A percentile compares a stretch with the other conserved stretches of the same genome.
Evolutionary conservation across 768 basidiomycete species (phyloP).

Genomic region (Hypholoma sublateritium): DNA sequence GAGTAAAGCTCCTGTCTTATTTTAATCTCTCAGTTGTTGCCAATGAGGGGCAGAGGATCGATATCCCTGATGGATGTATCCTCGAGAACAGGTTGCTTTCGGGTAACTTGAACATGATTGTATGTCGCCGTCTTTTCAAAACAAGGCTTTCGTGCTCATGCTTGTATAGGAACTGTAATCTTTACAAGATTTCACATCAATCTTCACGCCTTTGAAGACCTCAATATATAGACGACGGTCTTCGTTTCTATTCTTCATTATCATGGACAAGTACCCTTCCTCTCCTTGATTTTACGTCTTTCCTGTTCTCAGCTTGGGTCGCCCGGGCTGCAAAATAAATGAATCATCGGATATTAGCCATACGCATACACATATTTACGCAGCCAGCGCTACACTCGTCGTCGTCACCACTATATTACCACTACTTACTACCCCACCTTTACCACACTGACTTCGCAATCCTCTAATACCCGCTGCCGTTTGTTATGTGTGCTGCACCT

Average conservation of each 20-base stretch:
- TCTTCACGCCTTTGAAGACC: not conserved
- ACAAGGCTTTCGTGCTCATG: not conserved
- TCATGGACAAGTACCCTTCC: not conserved
- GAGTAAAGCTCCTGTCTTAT: not conserved
- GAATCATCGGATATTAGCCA: not conserved
- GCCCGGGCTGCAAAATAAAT: not conserved
- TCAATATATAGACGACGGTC: not conserved
- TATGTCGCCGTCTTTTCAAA: conserved; percentile 21
- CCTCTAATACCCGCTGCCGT: not conserved
- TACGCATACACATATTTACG: not conserved
- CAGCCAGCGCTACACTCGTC: not conserved
- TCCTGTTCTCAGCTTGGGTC: not conserved
- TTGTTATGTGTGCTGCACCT: not conserved
- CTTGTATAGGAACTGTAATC: conserved; percentile 15
- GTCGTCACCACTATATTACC: not conserved
- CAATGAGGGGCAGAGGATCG: conserved; percentile 80
- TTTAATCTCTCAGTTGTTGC: conserved; percentile 51
- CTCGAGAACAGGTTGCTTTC: conserved; percentile 80
- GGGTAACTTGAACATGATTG: conserved; percentile 84
- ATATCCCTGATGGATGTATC: conserved; percentile 81
- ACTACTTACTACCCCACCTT: not conserved
- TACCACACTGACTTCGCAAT: not conserved
- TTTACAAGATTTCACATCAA: not conserved
- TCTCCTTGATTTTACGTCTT: not conserved
- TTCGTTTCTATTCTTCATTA: not conserved